Percentiles rank a stretch among this genome's conserved stretches.
Evolutionary conservation across 306 rosid species (phyloP).

Genomic region (Delonix regia): DNA sequence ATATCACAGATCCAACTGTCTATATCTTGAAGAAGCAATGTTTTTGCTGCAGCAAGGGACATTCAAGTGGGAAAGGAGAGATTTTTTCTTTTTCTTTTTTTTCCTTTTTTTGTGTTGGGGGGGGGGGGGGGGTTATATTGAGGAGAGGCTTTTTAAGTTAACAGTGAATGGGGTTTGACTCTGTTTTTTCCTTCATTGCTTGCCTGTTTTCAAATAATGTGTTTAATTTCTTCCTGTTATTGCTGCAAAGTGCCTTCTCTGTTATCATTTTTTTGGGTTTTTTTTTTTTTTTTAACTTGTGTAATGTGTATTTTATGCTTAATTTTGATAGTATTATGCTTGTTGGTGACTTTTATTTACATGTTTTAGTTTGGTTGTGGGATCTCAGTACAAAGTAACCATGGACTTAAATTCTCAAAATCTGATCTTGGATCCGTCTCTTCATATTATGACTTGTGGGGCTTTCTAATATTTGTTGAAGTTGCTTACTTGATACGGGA

Average conservation of each 20-base stretch:
- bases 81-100: too few species aligned
- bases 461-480: slow-evolving; percentile 28
- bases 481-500: slow-evolving; percentile 29
- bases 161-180: too few species aligned
- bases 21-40: background rate
- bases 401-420: background rate
- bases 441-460: slow-evolving; percentile 12
- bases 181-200: too few species aligned
- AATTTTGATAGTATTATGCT: background rate
- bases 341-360: background rate
- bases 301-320: background rate
- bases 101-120: too few species aligned
- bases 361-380: background rate
- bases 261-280: background rate
- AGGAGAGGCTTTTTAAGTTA: too few species aligned
- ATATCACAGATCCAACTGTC: background rate
- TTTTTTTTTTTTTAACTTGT: too few species aligned
- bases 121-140: too few species aligned
- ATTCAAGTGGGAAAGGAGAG: background rate
- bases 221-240: background rate
- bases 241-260: background rate
- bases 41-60: background rate
- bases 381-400: background rate
- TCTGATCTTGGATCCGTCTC: slow-evolving; percentile 6
- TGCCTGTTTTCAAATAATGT: background rate